phyloP scores from a whole-genome alignment of 192 early-diverging fungal genomes.

The Coemansia sp. region DNA sequence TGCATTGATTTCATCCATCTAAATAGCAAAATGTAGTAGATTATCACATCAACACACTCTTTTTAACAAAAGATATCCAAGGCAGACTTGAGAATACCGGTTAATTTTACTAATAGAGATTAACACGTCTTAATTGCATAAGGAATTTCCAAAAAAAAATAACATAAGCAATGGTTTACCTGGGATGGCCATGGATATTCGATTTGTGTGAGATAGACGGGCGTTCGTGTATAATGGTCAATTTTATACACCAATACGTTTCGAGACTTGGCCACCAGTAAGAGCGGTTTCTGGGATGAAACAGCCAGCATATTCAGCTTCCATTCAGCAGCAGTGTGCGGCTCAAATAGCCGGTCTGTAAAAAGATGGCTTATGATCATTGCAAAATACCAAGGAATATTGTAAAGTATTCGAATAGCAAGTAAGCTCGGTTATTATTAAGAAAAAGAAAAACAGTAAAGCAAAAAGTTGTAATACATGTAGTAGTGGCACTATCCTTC shows the following conservation, averaged over 20 bases:
- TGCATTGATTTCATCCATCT: slow-evolving; percentile 44
- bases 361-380: slow-evolving; percentile 28
- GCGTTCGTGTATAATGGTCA: slow-evolving; percentile 23
- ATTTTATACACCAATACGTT: slow-evolving; percentile 25
- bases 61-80: too few relatives aligned
- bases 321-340: slow-evolving; percentile 6
- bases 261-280: slow-evolving; percentile 25
- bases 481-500: too few relatives aligned
- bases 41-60: too few relatives aligned
- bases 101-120: too few relatives aligned
- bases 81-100: not conserved
- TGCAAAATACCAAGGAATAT: not conserved
- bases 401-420: not conserved
- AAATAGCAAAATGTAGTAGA: not conserved
- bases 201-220: slow-evolving; percentile 11
- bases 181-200: slow-evolving; percentile 13
- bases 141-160: not conserved
- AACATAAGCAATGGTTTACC: slow-evolving; percentile 1
- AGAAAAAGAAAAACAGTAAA: not conserved
- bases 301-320: slow-evolving; percentile 44
- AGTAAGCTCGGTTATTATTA: not conserved
- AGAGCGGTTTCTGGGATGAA: slow-evolving; percentile 19
- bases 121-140: too few relatives aligned
- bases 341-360: slow-evolving; percentile 28
- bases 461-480: too few relatives aligned